Base-by-base conservation (phyloP, 345 rosid genomes). In the Eucalyptus erythrocorys region DNA sequence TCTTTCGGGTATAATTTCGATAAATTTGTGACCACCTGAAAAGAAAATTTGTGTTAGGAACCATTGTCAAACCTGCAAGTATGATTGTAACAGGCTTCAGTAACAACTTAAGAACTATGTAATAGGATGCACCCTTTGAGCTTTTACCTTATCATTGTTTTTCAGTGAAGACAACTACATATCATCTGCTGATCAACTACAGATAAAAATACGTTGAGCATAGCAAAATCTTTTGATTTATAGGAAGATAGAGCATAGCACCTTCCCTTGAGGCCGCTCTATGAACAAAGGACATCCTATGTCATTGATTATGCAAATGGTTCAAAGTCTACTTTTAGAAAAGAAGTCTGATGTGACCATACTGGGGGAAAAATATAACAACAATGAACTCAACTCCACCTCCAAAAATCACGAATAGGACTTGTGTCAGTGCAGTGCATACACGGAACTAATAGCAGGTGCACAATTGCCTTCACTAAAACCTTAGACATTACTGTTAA, bases 1-100 rank as follows among this genome's bases (percentile, higher is more conserved):
- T 97, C 99, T 71, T 95, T 95, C 22, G 99, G 99, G 87, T 94
- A 95, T 89, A 95, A 86, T 91, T 94, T 96, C 49, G 98, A 93
- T 87, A 97, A 86, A 48, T 92, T 94, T 85, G 96, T 94, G 48
- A 93, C 95, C 87, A 97, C 80, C 99, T 97, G 90, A 82, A 87
- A 76, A 40, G 87, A 90, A 81, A 15, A 24, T 53, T 76, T 76
- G 47, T 76, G 47, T 76, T 21, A 37, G 47, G 84, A 71, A 40
- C 47, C 84, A 40, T 76, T 37, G 37, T 76, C 45, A 37, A 76
- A 37, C 47, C 84, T 22, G 15, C 30, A 76, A 40, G 40, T n/a
- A 64, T n/a, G 37, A 64, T 64, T 64, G 40, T 64, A n/a, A 76
- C 5, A 1, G 84, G 47, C 4, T 76, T 76, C 47, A 22, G 47